Evolutionary conservation across 2,329 filamentous ascomycete species (phyloP).

Genomic region (Daldinia sp.): DNA sequence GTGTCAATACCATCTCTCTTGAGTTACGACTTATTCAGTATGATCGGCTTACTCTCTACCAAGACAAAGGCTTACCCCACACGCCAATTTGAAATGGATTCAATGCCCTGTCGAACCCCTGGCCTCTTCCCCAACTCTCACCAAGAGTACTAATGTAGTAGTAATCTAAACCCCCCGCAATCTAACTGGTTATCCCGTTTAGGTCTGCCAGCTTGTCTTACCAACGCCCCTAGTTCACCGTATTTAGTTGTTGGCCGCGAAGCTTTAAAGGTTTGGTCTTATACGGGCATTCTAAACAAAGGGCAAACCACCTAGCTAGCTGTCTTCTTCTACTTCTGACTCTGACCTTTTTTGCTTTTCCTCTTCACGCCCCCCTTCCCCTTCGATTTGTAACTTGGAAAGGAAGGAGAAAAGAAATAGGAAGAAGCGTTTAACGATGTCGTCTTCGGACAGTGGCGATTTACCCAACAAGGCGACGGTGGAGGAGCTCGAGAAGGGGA

Average conservation of each 20-base stretch:
- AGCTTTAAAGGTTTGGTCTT: conserved; percentile 28
- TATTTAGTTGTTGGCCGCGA: conserved; percentile 32
- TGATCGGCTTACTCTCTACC: conserved; percentile 38
- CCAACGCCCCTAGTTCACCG: conserved; percentile 4
- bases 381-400: conserved; percentile 10
- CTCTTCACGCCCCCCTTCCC: background rate
- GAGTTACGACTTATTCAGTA: conserved; percentile 7
- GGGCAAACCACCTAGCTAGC: conserved; percentile 7
- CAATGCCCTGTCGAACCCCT: conserved; percentile 13
- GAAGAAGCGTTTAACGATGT: conserved; percentile 23
- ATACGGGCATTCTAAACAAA: conserved; percentile 18
- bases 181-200: conserved; percentile 18
- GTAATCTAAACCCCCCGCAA: conserved; percentile 40
- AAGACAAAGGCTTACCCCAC: conserved; percentile 36
- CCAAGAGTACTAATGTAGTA: conserved; percentile 33
- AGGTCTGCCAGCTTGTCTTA: background rate
- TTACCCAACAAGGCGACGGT: conserved; percentile 39
- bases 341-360: background rate
- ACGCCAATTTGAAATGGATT: conserved; percentile 32
- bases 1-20: conserved; percentile 7
- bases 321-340: conserved; percentile 2
- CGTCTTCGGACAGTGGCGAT: conserved; percentile 31
- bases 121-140: conserved; percentile 15
- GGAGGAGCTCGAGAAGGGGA: conserved; percentile 48
- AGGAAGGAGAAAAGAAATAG: conserved; percentile 1